Conservation (phyloP, 768 basidiomycete genomes). For the Trametes cubensis region DNA sequence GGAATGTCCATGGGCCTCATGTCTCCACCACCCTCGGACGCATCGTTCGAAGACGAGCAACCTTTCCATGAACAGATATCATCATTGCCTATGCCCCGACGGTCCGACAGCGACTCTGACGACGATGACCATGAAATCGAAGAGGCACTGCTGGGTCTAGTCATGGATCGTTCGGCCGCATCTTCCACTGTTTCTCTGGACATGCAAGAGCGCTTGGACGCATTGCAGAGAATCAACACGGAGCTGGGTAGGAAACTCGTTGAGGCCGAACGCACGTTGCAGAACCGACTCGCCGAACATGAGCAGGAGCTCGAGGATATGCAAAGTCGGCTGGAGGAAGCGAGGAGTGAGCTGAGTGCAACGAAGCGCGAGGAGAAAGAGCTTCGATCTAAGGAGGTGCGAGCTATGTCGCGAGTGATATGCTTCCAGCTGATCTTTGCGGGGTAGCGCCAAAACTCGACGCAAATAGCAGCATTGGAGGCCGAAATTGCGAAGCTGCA, state of each 20-base stretch:
- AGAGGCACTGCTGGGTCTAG: constrained; percentile 53
- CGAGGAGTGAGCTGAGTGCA: constrained; percentile 71
- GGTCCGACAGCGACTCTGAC: constrained; percentile 29
- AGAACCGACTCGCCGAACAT: constrained; percentile 70
- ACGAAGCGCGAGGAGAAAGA: constrained; percentile 95
- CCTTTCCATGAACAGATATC: constrained; percentile 51
- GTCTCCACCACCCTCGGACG: constrained; percentile 47
- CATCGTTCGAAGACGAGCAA: constrained; percentile 38
- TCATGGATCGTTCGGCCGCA: constrained; percentile 57
- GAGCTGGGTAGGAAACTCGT: constrained; percentile 76
- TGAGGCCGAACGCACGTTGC: constrained; percentile 72
- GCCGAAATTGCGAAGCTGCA: constrained; percentile 77
- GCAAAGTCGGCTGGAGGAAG: constrained; percentile 76
- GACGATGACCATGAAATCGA: constrained; percentile 49
- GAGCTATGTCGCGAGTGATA: constrained; percentile 21
- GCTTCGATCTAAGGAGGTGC: constrained; percentile 80
- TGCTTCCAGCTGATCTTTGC: constrained; percentile 27
- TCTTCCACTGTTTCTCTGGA: constrained; percentile 73
- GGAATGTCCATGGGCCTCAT: constrained; percentile 27
- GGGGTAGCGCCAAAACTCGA: constrained; percentile 55
- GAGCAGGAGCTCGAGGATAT: constrained; percentile 84
- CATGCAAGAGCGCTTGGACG: constrained; percentile 71
- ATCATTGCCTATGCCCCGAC: constrained; percentile 60
- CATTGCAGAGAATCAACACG: constrained; percentile 68
- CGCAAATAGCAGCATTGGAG: constrained; percentile 72